phyloP scores from a whole-genome alignment of 805 yeast species.

The Kurtzmaniella fragi region DNA sequence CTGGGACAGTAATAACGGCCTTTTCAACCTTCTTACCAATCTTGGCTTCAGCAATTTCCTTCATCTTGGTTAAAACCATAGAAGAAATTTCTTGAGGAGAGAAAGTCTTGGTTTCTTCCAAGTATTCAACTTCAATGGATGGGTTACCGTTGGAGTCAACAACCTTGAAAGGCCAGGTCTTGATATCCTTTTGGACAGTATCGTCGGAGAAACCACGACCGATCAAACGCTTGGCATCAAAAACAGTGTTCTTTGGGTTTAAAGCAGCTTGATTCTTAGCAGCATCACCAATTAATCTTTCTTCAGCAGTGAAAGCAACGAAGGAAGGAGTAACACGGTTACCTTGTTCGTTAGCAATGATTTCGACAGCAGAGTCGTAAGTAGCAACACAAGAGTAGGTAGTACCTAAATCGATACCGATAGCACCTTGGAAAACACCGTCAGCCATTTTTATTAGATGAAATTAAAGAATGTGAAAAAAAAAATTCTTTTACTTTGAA shows the following conservation, averaged over 20 bases:
- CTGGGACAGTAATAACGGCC: slow-evolving; percentile 47
- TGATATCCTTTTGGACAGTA: slow-evolving; percentile 54
- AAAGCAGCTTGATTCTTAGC: slow-evolving; percentile 49
- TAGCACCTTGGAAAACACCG: slow-evolving; percentile 96
- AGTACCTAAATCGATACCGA: slow-evolving; percentile 51
- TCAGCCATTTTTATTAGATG: slow-evolving; percentile 65
- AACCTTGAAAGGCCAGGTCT: slow-evolving; percentile 46
- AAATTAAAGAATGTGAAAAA: slow-evolving; percentile 6
- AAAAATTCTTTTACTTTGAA: slow-evolving; percentile 4
- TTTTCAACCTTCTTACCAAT: slow-evolving; percentile 70
- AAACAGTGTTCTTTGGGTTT: slow-evolving; percentile 46
- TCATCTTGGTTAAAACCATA: slow-evolving; percentile 47
- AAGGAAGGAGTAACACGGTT: slow-evolving; percentile 48
- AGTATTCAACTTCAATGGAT: slow-evolving; percentile 42
- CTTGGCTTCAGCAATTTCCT: slow-evolving; percentile 81
- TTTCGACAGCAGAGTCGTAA: slow-evolving; percentile 45
- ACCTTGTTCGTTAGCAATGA: slow-evolving; percentile 49
- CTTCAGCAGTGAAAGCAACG: slow-evolving; percentile 45
- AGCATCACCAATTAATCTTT: slow-evolving; percentile 49
- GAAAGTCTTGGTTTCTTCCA: slow-evolving; percentile 43
- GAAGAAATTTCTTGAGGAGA: slow-evolving; percentile 47
- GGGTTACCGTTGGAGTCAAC: slow-evolving; percentile 43
- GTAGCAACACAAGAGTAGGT: slow-evolving; percentile 50
- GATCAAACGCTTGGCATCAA: slow-evolving; percentile 48
- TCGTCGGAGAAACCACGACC: slow-evolving; percentile 60